Evolutionary conservation across 140 eudicot species (phyloP).

Genomic region (Oenanthe javanica): DNA sequence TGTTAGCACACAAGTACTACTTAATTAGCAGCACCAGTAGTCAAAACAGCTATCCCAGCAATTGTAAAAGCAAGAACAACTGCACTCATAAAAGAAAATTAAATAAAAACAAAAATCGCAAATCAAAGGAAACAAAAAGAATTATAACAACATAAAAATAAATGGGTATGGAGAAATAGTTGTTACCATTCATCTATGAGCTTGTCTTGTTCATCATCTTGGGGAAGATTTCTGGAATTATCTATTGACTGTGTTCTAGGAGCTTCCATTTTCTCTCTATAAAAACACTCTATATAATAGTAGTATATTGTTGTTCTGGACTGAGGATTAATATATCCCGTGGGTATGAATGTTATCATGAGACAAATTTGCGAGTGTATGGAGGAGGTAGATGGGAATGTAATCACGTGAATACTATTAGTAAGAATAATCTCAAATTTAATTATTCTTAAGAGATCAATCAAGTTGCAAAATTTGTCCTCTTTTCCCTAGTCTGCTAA

Average conservation of each 20-base stretch:
- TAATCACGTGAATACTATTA: conserved; percentile 11
- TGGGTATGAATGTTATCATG: background rate
- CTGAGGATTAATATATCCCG: background rate
- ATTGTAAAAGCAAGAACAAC: conserved; percentile 52
- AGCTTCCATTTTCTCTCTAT: conserved; percentile 35
- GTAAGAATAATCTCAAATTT: too few species aligned
- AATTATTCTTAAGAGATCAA: too few species aligned
- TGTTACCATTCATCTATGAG: conserved; percentile 37
- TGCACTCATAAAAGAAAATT: background rate
- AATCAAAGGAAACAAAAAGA: background rate
- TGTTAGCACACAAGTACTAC: background rate
- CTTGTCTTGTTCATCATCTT: conserved; percentile 34
- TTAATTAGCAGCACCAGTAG: conserved; percentile 37
- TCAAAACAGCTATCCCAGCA: conserved; percentile 33
- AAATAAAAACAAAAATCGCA: background rate
- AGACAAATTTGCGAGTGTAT: background rate
- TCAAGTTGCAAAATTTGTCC: too few species aligned
- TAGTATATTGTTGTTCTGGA: background rate
- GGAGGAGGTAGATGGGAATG: background rate
- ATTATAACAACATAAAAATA: background rate
- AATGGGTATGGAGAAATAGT: background rate
- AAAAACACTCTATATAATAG: background rate
- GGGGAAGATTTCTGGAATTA: conserved; percentile 29
- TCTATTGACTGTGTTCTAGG: conserved; percentile 52
- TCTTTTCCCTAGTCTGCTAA: too few species aligned